phyloP scores from a whole-genome alignment of 2,329 filamentous ascomycete genomes.

The Waltergamsia citrina region DNA sequence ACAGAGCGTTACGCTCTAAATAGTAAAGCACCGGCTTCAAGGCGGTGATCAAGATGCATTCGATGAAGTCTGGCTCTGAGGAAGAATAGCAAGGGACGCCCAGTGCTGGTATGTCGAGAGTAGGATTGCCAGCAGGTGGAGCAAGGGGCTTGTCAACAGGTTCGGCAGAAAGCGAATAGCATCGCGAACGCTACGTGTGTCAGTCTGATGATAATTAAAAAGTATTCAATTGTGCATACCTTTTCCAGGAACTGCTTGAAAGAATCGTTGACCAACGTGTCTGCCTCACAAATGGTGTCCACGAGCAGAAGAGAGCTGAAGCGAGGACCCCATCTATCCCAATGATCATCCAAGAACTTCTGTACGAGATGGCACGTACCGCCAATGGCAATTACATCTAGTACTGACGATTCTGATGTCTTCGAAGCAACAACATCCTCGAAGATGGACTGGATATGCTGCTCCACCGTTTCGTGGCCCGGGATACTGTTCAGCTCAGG shows the following conservation, averaged over 20 bases:
- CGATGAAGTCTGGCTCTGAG: slow-evolving; percentile 47
- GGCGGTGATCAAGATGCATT: slow-evolving; percentile 51
- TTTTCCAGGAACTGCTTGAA: slow-evolving; percentile 42
- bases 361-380: slow-evolving; percentile 52
- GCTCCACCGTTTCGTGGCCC: slow-evolving; percentile 42
- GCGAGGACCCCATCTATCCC: slow-evolving; percentile 29
- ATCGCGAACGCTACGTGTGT: slow-evolving; percentile 42
- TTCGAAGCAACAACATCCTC: slow-evolving; percentile 46
- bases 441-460: slow-evolving; percentile 63
- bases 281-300: slow-evolving; percentile 31
- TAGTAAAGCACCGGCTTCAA: slow-evolving; percentile 48
- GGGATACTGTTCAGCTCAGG: slow-evolving; percentile 50
- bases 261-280: slow-evolving; percentile 27
- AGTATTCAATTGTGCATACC: too few species aligned
- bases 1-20: slow-evolving; percentile 45
- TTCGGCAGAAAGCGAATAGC: slow-evolving; percentile 46
- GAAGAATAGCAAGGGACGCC: slow-evolving; percentile 64
- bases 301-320: slow-evolving; percentile 40
- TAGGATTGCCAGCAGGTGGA: slow-evolving; percentile 37
- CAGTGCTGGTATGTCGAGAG: slow-evolving; percentile 29
- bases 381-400: slow-evolving; percentile 66
- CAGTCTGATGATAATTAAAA: too few species aligned
- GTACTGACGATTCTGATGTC: slow-evolving; percentile 34
- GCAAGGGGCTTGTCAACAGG: slow-evolving; percentile 43
- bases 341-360: slow-evolving; percentile 48